Evolutionary conservation across 2,329 filamentous ascomycete species (phyloP).

Genomic region (Thielaviopsis populi): DNA sequence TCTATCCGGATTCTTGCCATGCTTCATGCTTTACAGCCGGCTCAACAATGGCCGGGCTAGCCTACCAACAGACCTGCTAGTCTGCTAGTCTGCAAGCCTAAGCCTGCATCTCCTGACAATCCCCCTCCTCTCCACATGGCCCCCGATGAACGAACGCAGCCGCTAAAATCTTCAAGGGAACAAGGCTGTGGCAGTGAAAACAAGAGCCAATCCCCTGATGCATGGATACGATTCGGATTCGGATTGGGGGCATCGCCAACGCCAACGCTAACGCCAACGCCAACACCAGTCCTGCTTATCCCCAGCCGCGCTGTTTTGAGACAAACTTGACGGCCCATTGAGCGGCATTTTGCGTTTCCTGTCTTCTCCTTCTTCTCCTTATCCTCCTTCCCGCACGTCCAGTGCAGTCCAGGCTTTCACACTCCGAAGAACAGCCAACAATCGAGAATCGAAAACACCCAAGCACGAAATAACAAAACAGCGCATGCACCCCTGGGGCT

Average conservation of each 20-base stretch:
- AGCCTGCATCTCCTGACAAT: neutral
- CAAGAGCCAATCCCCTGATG: neutral
- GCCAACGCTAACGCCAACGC: too few relatives aligned
- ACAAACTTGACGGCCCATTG: neutral
- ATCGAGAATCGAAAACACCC: too few relatives aligned
- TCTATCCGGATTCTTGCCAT: too few relatives aligned
- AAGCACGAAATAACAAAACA: too few relatives aligned
- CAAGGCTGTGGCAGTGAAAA: conserved; percentile 4
- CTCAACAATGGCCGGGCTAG: too few relatives aligned
- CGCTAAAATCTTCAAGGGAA: neutral
- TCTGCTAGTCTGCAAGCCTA: too few relatives aligned
- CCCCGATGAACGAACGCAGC: neutral
- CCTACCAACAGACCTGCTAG: too few relatives aligned
- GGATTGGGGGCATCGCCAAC: neutral
- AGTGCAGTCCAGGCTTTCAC: neutral
- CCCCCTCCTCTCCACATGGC: neutral
- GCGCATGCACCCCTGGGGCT: neutral
- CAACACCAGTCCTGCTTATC: neutral
- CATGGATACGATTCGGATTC: neutral
- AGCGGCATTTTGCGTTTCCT: neutral
- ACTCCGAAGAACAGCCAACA: neutral
- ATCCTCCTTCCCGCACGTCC: too few relatives aligned
- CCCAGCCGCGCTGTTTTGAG: neutral
- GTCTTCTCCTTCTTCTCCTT: neutral
- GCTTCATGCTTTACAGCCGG: too few relatives aligned